Evolutionary conservation across 2,329 filamentous ascomycete species (phyloP), one percentile per base, ranked within the genome.

Genomic region (Leptographium lundbergii): DNA sequence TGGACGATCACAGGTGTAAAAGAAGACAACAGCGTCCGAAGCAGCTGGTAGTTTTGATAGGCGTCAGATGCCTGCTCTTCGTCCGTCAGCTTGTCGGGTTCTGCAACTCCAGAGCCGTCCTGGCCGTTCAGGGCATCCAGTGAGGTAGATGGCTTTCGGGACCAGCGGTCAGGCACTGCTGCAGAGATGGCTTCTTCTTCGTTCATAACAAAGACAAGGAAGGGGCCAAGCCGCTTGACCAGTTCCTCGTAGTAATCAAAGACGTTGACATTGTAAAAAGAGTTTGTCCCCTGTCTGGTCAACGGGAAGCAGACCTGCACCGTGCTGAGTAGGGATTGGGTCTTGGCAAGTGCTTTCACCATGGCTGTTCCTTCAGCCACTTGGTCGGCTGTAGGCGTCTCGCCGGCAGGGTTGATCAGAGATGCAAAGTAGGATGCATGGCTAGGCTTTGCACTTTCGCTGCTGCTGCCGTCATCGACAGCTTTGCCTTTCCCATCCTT

Each of bases 221-320:
- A 74, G 27, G 85, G 84, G 4, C 90, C 91, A 39, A 97, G 79
- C 29, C 84, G 84, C 62, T 83, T 81, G 27, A 95, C 80, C 45
- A 96, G 74, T n/a, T 77, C 73, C 52, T 83, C 77, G 68, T 95
- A 95, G 69, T 89, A 86, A 69, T 97, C 92, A 36, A 86, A 89
- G 25, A 95, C 80, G 67, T 95, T 95, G 65, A 95, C 81, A 29
- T 84, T 80, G 58, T 82, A 84, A 66, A 96, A 88, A 13, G 86
- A 80, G 34, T 83, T 80, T 11, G 75, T 75, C 57, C 81, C 78
- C 29, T 85, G 81, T 60, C 89, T 80, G 58, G 82, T 81, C 60
- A 82, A 85, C 56, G 85, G 83, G 69, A 89, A 96, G 61, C 87
- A 86, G 60, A 88, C 81, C 39, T 84, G 85, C 39, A 95, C 77